Conservation (phyloP, 345 rosid species). For the Rhodamnia rubescens region DNA sequence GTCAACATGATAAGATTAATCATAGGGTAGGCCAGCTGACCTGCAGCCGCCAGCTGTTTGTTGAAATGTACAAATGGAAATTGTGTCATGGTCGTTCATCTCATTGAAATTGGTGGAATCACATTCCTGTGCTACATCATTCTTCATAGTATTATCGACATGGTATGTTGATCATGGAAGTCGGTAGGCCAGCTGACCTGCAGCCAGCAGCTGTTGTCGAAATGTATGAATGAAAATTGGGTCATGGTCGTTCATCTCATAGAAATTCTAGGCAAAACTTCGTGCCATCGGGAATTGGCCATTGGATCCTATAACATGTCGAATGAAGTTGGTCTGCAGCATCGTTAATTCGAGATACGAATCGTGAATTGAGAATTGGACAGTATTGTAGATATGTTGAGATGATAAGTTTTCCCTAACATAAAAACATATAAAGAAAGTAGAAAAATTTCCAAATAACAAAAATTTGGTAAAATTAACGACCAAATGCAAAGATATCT, state of each 20-base stretch:
- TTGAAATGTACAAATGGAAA: neutral
- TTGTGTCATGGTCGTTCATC: neutral
- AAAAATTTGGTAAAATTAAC: neutral
- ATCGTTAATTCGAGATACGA: neutral
- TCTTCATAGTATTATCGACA: too few species aligned
- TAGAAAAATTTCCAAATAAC: neutral
- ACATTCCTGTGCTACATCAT: neutral
- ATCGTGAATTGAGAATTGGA: neutral
- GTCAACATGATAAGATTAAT: neutral
- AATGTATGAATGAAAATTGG: neutral
- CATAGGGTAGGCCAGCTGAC: neutral
- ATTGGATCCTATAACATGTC: neutral
- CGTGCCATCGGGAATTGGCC: neutral
- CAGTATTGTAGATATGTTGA: neutral
- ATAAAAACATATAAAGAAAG: neutral
- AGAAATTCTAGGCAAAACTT: neutral
- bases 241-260: neutral
- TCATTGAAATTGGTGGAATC: neutral
- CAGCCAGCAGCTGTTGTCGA: neutral
- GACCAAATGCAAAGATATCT: neutral
- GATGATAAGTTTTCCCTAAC: neutral
- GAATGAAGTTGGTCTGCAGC: neutral
- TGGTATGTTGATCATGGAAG: neutral
- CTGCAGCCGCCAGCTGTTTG: neutral
- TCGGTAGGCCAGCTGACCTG: neutral